Evolutionary conservation across 2,329 filamentous ascomycete species (phyloP), one percentile per base, ranked within the genome.

Genomic region (Talaromyces atroroseus): DNA sequence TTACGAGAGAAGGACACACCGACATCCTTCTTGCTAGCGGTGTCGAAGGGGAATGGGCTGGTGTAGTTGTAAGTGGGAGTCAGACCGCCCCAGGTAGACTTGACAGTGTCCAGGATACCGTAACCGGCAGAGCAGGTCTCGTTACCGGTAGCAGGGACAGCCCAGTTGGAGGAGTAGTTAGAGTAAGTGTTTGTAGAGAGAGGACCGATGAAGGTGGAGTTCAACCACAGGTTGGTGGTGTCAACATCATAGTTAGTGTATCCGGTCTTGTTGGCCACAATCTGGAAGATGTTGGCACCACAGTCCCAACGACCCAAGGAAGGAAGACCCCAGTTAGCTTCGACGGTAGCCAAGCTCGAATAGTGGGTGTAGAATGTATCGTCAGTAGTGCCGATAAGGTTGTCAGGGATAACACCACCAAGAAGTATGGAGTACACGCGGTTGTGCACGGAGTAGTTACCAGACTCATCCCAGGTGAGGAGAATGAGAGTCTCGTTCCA

Each of bases 381-480:
- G 70, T 95, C 89, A 1, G 77, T 83, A 23, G 87, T 90, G 56
- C 87, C 87, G 44, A 83, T 74, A 1, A 88, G 79, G n/a, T 80
- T 52, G 4, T 76, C 52, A 11, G 88, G 87, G 2, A 95, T 72
- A n/a, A 84, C 86, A 58, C 88, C 88, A 16, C 89, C 90, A 2
- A 94, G 75, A 0, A 94, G 80, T 61, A 94, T 79, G 60, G 77
- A 82, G 58, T 89, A 81, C 52, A 94, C 80, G 42, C 79, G 78
- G 79, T 94, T 94, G 63, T 82, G 80, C 24, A 77, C 73, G 5
- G 77, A 71, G 72, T 91, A 90, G 10, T 81, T 84, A 64, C 86
- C 82, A 68, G 85, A 88, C 74, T 94, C 90, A 61, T 94, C 90
- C 65, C 90, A 94, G 10, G 85, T 92, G 58, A 94, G 71, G 5